Evolutionary conservation across 495 filamentous ascomycete genomes (phyloP), one percentile per base, ranked within the genome.

Genomic region (Hypoxylon rickii): DNA sequence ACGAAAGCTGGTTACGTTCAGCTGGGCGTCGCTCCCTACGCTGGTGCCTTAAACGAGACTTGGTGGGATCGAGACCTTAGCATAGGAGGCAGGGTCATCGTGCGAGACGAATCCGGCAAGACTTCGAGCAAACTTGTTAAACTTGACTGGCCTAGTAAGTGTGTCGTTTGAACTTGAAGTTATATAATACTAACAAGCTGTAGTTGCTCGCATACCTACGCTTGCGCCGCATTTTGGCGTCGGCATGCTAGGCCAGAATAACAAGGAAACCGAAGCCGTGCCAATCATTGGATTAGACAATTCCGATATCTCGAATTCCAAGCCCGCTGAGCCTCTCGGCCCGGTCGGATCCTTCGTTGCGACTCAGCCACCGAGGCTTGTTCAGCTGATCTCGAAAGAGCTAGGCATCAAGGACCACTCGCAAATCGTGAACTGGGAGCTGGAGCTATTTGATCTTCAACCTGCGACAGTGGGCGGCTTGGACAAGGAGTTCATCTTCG

Each of bases 31-130:
- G 94, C 94, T 3, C 94, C 89, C 0, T 98, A 97, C 67, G 94
- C 91, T 8, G 92, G 94, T 26, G 90, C 75, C 16, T 71, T 97
- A 45, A 91, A 92, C 58, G 75, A 73, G 45, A 96, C 92, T 1
- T 96, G 92, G 92, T 96, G 89, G 90, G 92, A 96, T 74, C 80
- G 93, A 12, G 94, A 98, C 73, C 80, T 98, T 33, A 86, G 88
- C 41, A 86, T 97, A 59, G 94, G 90, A 41, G 94, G 94, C 7
- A 80, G 89, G 33, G 92, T 98, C 6, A 76, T 97, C 26, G 85
- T 97, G 17, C 87, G 86, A 61, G 84, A 95, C 53, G 64, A 77
- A 2, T 83, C 81, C 2, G 90, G 89, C 55, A 96, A 92, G 80
- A 88, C 95, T 21, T 80, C 85, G 41, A 84, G 80, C 32, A 91